These are phyloP conservation scores for Lipomyces sp. DNA, from an alignment of 805 yeast species.

Conservation along the genomic window DNA sequence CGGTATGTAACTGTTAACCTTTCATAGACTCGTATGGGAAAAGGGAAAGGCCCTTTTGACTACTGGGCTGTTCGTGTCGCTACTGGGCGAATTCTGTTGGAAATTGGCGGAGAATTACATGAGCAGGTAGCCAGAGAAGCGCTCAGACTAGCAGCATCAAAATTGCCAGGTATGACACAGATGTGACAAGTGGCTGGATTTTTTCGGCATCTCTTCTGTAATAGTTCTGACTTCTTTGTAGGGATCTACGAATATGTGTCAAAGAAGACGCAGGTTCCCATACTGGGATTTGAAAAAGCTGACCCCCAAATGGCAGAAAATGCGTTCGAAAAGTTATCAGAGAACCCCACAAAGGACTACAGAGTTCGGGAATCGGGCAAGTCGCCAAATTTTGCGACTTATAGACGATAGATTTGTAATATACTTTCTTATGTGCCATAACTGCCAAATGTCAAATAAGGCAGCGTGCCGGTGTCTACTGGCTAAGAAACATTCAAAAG, in stretches of 20 bases:
- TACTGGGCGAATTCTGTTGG: slow-evolving; percentile 90
- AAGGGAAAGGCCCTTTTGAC: slow-evolving; percentile 97
- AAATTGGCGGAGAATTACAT: slow-evolving; percentile 76
- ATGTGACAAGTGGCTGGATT: slow-evolving; percentile 55
- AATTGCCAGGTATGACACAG: slow-evolving; percentile 59
- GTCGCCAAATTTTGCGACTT: slow-evolving; percentile 36
- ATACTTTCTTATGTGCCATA: background rate
- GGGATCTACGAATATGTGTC: slow-evolving; percentile 27
- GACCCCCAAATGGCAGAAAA: slow-evolving; percentile 54
- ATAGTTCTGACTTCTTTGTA: background rate
- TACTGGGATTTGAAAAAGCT: slow-evolving; percentile 42
- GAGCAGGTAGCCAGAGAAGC: slow-evolving; percentile 90
- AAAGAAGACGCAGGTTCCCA: slow-evolving; percentile 2
- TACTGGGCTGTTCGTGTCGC: slow-evolving; percentile 98
- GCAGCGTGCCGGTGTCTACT: too few relatives aligned
- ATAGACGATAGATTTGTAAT: slow-evolving; percentile 8
- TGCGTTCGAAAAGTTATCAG: slow-evolving; percentile 58
- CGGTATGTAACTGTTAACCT: background rate
- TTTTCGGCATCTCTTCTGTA: background rate
- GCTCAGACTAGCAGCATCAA: slow-evolving; percentile 82
- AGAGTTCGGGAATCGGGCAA: slow-evolving; percentile 56
- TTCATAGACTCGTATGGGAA: slow-evolving; percentile 90
- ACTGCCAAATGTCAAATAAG: background rate
- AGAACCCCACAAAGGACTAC: slow-evolving; percentile 69
- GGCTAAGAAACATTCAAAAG: too few relatives aligned